phyloP scores from a whole-genome alignment of 2,329 filamentous ascomycete species.

The Paecilomyces dactylethromorphus region DNA sequence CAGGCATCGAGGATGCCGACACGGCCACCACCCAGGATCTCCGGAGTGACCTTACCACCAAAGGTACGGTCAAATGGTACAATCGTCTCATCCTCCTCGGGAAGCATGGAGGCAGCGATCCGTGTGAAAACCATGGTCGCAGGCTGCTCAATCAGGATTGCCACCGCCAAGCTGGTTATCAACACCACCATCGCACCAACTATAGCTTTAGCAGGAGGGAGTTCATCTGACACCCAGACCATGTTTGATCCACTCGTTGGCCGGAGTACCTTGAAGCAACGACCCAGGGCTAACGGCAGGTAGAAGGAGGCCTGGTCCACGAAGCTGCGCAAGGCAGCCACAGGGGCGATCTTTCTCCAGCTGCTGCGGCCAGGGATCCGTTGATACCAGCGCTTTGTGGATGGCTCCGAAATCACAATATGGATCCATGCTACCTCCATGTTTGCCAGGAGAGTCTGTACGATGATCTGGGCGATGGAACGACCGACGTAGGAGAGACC shows the following conservation, averaged over 20 bases:
- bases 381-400: slow-evolving; percentile 56
- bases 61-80: slow-evolving; percentile 88
- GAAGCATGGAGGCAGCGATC: slow-evolving; percentile 79
- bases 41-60: slow-evolving; percentile 67
- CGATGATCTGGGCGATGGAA: slow-evolving; percentile 49
- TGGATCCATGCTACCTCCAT: slow-evolving; percentile 77
- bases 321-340: slow-evolving; percentile 56
- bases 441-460: slow-evolving; percentile 58
- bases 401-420: slow-evolving; percentile 69
- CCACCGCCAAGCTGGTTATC: slow-evolving; percentile 38
- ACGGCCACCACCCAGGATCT: slow-evolving; percentile 65
- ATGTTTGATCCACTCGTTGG: slow-evolving; percentile 26
- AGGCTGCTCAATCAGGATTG: slow-evolving; percentile 64
- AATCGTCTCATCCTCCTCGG: slow-evolving; percentile 73
- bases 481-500: slow-evolving; percentile 35
- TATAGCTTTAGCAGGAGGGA: slow-evolving; percentile 32
- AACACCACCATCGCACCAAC: slow-evolving; percentile 26
- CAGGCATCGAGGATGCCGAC: slow-evolving; percentile 71
- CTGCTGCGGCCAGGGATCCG: slow-evolving; percentile 62
- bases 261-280: slow-evolving; percentile 42
- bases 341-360: slow-evolving; percentile 65
- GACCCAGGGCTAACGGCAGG: slow-evolving; percentile 35
- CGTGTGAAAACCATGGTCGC: slow-evolving; percentile 70
- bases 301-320: slow-evolving; percentile 43
- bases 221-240: slow-evolving; percentile 20